phyloP scores from a whole-genome alignment of 75 land plant species.

The Selaginella tamariscina region DNA sequence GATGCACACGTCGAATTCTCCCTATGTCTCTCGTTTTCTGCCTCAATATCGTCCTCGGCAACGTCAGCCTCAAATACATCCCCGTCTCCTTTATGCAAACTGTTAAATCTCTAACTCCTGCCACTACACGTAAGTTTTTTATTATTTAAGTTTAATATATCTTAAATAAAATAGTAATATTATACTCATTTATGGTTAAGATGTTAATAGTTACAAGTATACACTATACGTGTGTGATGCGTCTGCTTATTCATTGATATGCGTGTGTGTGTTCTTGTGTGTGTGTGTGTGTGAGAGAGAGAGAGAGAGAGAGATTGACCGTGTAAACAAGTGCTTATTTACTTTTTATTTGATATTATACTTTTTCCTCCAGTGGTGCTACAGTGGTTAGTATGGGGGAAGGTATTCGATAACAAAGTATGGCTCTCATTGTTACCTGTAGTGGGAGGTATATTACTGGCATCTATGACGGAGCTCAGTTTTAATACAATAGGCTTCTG shows the following conservation, averaged over 20 bases:
- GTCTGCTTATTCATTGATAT: too few relatives aligned
- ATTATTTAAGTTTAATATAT: not conserved
- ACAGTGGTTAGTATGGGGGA: slow-evolving; percentile 95
- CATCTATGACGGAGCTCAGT: slow-evolving; percentile 92
- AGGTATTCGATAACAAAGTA: slow-evolving; percentile 71
- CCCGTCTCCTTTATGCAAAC: slow-evolving; percentile 99
- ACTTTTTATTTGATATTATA: not conserved
- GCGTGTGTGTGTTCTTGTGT: too few relatives aligned
- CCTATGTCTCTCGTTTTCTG: slow-evolving; percentile 97
- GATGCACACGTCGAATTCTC: slow-evolving; percentile 79
- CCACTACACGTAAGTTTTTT: slow-evolving; percentile 61
- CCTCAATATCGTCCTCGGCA: slow-evolving; percentile 90
- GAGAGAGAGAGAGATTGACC: too few relatives aligned
- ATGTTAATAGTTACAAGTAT: too few relatives aligned
- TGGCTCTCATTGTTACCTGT: slow-evolving; percentile 91
- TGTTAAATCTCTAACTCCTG: slow-evolving; percentile 93
- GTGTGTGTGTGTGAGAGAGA: too few relatives aligned
- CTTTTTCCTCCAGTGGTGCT: slow-evolving; percentile 43
- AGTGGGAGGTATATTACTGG: slow-evolving; percentile 87
- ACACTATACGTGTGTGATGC: too few relatives aligned
- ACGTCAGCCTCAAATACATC: slow-evolving; percentile 86
- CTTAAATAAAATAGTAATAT: not conserved
- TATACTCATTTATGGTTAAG: not conserved
- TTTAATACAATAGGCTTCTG: slow-evolving; percentile 83
- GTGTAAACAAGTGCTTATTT: too few relatives aligned